phyloP scores from a whole-genome alignment of 805 yeast species.

The Candida krabiensis region DNA sequence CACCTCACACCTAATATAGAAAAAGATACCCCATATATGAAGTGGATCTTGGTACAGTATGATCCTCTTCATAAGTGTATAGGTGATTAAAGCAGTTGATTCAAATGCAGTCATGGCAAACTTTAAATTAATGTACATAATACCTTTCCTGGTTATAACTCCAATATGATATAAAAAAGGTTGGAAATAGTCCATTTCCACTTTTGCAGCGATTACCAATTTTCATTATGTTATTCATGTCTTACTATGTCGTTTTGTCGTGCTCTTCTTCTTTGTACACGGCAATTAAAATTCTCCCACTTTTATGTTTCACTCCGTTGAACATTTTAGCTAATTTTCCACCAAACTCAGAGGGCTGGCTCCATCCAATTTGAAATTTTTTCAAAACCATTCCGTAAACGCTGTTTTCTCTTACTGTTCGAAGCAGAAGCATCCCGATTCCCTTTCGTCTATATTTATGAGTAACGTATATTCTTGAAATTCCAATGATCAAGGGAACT shows the following conservation, averaged over 20 bases:
- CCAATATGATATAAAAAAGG: no score
- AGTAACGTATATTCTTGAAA: constrained; percentile 50
- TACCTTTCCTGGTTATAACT: no score
- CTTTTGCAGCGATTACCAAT: no score
- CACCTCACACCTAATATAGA: no score
- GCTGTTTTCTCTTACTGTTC: constrained; percentile 42
- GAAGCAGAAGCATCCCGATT: constrained; percentile 46
- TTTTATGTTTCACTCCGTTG: constrained; percentile 55
- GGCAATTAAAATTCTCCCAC: constrained; percentile 51
- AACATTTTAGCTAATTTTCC: constrained; percentile 55
- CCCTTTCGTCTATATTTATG: constrained; percentile 47
- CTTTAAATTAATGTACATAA: no score
- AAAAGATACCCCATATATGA: no score
- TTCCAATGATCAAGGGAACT: constrained; percentile 42
- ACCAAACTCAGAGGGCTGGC: constrained; percentile 71
- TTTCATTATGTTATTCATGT: background rate
- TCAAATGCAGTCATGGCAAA: no score
- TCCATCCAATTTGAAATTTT: constrained; percentile 56
- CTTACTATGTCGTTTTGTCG: background rate
- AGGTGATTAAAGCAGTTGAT: no score
- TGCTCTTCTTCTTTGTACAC: constrained; percentile 38
- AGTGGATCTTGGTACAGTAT: no score
- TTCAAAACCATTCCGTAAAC: constrained; percentile 49
- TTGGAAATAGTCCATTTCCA: background rate
- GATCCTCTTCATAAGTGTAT: no score